A percentile compares a stretch with the other conserved stretches of the same genome.
These are phyloP conservation scores for Pseudopediastrum boryanum DNA, from an alignment of 139 green algal species.

Conservation along the genomic window DNA sequence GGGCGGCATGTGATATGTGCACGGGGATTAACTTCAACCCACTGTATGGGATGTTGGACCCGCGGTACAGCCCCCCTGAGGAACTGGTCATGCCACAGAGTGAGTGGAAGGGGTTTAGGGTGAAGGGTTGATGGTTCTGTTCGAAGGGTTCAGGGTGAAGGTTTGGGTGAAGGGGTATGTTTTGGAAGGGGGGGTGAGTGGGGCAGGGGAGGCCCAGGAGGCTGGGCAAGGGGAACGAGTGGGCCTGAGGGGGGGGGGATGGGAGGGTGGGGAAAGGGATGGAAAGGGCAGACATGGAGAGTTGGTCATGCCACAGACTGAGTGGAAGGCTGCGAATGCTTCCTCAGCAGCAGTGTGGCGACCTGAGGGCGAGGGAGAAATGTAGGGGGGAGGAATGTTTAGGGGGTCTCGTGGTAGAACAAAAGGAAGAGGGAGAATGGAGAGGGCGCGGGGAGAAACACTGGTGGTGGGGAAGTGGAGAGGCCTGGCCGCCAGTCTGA, in stretches of 20 bases:
- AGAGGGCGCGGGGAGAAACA: too few species aligned
- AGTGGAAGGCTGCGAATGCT: slow-evolving; percentile 11
- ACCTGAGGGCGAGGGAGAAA: too few species aligned
- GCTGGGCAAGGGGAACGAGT: neutral
- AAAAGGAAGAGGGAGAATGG: too few species aligned
- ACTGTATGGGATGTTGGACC: slow-evolving; percentile 86
- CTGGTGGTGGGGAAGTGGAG: too few species aligned
- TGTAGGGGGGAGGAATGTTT: too few species aligned
- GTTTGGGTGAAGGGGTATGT: neutral
- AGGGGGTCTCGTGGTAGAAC: too few species aligned
- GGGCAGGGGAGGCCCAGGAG: too few species aligned
- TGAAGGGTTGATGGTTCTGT: neutral
- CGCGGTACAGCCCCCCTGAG: slow-evolving; percentile 88
- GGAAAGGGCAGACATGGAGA: too few species aligned
- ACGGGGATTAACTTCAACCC: slow-evolving; percentile 96
- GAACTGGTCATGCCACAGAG: slow-evolving; percentile 88
- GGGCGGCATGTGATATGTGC: slow-evolving; percentile 87
- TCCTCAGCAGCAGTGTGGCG: too few species aligned
- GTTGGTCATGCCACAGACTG: slow-evolving; percentile 86
- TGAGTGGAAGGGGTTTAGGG: slow-evolving; percentile 33
- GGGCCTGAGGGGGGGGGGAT: too few species aligned
- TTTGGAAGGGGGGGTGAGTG: neutral
- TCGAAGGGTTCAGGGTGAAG: neutral
- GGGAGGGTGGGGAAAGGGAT: too few species aligned
- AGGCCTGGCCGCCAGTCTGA: too few species aligned